Percentiles rank a stretch among this genome's conserved stretches.
These are phyloP conservation scores for Penicillium riverlandense DNA, from an alignment of 495 filamentous ascomycete genomes.

Conservation along the genomic window DNA sequence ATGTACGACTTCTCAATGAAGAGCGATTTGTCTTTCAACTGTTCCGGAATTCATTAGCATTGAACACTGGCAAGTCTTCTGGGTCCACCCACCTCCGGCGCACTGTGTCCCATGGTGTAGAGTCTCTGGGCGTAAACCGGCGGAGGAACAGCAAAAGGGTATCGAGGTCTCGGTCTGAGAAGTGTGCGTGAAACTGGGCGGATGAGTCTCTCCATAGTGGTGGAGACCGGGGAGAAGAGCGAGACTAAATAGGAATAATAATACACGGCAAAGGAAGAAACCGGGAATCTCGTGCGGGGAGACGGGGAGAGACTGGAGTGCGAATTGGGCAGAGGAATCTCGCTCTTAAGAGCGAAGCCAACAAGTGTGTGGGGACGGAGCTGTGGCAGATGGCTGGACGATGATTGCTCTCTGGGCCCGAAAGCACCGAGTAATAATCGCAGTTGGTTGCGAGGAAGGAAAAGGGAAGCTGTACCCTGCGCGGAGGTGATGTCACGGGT, in stretches of 20 bases:
- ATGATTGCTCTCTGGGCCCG: slow-evolving; percentile 20
- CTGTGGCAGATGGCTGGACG: slow-evolving; percentile 2
- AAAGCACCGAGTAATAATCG: slow-evolving; percentile 19
- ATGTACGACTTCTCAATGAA: slow-evolving; percentile 79
- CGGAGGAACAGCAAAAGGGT: slow-evolving; percentile 33
- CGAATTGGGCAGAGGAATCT: too few relatives aligned
- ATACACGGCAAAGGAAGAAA: background rate
- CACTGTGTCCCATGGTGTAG: slow-evolving; percentile 34
- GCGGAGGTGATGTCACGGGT: slow-evolving; percentile 16
- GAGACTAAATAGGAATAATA: background rate
- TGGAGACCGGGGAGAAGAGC: background rate
- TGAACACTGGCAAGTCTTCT: background rate
- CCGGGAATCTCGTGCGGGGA: background rate
- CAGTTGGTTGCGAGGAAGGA: slow-evolving; percentile 8
- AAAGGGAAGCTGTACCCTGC: slow-evolving; percentile 22
- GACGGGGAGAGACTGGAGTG: background rate
- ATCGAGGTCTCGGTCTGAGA: slow-evolving; percentile 28
- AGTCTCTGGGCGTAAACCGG: slow-evolving; percentile 27
- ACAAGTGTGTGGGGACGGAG: slow-evolving; percentile 5
- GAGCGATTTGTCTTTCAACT: slow-evolving; percentile 79
- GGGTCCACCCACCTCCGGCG: slow-evolving; percentile 29
- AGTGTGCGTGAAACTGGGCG: slow-evolving; percentile 34
- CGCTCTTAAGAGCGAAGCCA: too few relatives aligned
- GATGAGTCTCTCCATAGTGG: slow-evolving; percentile 32
- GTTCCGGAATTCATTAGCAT: background rate